Evolutionary conservation across 371 early-diverging fungal genomes (phyloP).

Genomic region (Mortierella sp.): DNA sequence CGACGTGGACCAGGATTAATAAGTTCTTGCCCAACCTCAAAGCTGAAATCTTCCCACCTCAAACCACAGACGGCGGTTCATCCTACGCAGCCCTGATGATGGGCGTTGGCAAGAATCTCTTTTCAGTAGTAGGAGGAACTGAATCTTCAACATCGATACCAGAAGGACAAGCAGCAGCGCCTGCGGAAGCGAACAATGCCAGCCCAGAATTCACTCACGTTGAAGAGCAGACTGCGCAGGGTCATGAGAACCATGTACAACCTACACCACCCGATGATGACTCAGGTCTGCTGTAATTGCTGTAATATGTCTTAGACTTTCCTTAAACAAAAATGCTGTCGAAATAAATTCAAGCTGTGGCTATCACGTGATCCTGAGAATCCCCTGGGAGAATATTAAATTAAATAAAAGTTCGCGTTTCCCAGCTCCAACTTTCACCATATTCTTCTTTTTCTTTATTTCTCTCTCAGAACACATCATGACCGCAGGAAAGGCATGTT

Average conservation of each 20-base stretch:
- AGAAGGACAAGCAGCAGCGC: background rate
- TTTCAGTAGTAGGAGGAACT: conserved; percentile 17
- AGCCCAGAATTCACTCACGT: background rate
- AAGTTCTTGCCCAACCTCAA: conserved; percentile 68
- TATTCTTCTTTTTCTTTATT: background rate
- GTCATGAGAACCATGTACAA: background rate
- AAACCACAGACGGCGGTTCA: conserved; percentile 39
- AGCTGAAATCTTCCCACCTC: conserved; percentile 67
- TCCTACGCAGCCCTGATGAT: conserved; percentile 54
- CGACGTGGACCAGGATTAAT: conserved; percentile 71
- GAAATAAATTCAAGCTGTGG: background rate
- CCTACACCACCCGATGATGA: background rate
- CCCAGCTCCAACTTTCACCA: background rate
- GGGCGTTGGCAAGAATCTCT: conserved; percentile 52
- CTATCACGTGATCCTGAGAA: background rate
- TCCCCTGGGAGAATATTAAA: background rate
- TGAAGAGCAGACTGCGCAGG: background rate
- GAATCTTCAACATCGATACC: background rate
- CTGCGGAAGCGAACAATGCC: background rate
- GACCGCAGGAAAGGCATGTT: conserved; percentile 54
- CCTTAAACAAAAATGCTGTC: no score
- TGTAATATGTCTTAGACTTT: background rate
- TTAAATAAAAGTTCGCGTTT: background rate
- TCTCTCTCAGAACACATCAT: conserved; percentile 8
- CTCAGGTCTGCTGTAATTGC: background rate